These are phyloP conservation scores for Liriodendron chinense DNA, from an alignment of 164 flowering plant species.

Conservation along the genomic window DNA sequence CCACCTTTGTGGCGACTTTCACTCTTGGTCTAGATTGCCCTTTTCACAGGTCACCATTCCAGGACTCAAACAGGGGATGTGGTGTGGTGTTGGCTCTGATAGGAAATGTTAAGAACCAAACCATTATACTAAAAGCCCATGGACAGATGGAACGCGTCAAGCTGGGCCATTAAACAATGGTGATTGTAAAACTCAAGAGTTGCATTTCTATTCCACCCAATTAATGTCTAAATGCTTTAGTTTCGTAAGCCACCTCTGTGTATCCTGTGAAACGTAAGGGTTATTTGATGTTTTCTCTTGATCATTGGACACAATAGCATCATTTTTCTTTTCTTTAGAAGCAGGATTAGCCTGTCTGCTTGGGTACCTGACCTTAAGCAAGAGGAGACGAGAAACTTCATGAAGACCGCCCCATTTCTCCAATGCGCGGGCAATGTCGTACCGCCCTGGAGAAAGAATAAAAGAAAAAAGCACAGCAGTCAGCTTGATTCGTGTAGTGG, in stretches of 20 bases:
- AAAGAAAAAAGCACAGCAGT: no score
- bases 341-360: slow-evolving; percentile 41
- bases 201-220: slow-evolving; percentile 47
- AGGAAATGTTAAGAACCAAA: no score
- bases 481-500: no score
- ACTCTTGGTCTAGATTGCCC: no score
- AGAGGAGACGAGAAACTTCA: slow-evolving; percentile 84
- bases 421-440: slow-evolving; percentile 90
- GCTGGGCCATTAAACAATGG: background rate
- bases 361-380: slow-evolving; percentile 71
- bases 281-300: slow-evolving; percentile 33
- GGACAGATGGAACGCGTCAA: no score
- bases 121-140: no score
- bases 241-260: slow-evolving; percentile 68
- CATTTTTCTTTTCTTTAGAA: slow-evolving; percentile 43
- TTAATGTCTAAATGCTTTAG: slow-evolving; percentile 66
- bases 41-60: no score
- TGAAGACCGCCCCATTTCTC: slow-evolving; percentile 99
- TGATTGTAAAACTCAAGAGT: background rate
- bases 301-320: slow-evolving; percentile 18
- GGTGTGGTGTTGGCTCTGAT: no score
- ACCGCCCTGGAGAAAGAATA: slow-evolving; percentile 52
- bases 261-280: slow-evolving; percentile 56
- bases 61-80: no score
- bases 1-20: no score